Conservation (phyloP, 345 rosid genomes). For the Citrus australasica region DNA sequence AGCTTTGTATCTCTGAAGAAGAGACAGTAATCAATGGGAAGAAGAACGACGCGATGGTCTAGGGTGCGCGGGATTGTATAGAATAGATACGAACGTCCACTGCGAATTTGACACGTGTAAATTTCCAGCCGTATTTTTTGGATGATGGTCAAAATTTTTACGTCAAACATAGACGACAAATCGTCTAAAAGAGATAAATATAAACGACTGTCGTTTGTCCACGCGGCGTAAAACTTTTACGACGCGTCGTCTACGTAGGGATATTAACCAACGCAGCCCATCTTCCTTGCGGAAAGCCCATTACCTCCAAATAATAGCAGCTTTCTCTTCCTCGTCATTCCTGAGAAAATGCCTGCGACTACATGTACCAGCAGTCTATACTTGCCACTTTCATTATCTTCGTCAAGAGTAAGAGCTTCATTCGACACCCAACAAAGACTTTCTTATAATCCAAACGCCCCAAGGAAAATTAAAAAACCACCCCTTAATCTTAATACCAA, state of each 20-base stretch:
- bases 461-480: conserved; percentile 38
- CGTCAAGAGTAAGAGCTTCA: conserved; percentile 46
- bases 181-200: too few relatives aligned
- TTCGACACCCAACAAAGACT: conserved; percentile 65
- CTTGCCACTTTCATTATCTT: background rate
- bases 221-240: too few relatives aligned
- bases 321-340: background rate
- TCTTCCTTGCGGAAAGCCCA: background rate
- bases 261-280: background rate
- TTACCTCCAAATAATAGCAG: background rate
- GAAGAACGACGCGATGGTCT: background rate
- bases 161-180: too few relatives aligned
- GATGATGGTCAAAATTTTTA: too few relatives aligned
- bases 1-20: background rate
- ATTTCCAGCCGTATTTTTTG: too few relatives aligned
- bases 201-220: too few relatives aligned
- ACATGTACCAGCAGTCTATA: background rate
- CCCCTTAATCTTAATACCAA: conserved; percentile 17
- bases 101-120: background rate
- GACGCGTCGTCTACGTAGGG: too few relatives aligned
- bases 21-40: background rate
- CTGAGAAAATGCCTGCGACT: background rate
- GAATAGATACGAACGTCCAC: background rate
- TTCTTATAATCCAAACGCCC: conserved; percentile 75
- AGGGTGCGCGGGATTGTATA: background rate